Percentiles rank a stretch among this genome's conserved stretches.
These are phyloP conservation scores for Sporisorium exsertum DNA, from an alignment of 1,284 basidiomycete genomes.

Conservation along the genomic window DNA sequence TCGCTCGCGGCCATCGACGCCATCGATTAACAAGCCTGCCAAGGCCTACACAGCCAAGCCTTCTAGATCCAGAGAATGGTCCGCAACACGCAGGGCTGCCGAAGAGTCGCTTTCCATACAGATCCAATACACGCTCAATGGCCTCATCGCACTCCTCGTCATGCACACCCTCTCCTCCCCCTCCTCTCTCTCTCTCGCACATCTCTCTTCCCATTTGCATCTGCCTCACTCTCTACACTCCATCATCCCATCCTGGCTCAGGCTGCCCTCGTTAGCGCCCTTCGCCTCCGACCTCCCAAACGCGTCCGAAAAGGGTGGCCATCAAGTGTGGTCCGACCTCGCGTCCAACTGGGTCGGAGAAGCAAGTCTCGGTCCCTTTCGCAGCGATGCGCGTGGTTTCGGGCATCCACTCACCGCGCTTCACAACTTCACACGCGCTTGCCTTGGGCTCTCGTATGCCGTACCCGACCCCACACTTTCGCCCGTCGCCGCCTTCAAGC, in stretches of 20 bases:
- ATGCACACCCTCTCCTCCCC: slow-evolving; percentile 59
- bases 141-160: slow-evolving; percentile 51
- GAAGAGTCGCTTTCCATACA: slow-evolving; percentile 37
- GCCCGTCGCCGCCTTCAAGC: slow-evolving; percentile 35
- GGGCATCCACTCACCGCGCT: slow-evolving; percentile 61
- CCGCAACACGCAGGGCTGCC: slow-evolving; percentile 42
- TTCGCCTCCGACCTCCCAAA: slow-evolving; percentile 60
- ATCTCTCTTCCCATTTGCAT: slow-evolving; percentile 56
- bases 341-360: slow-evolving; percentile 28
- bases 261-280: slow-evolving; percentile 48
- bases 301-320: slow-evolving; percentile 41
- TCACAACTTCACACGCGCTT: slow-evolving; percentile 58
- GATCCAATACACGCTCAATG: slow-evolving; percentile 53
- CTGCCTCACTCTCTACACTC: slow-evolving; percentile 51
- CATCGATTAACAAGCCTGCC: slow-evolving; percentile 1
- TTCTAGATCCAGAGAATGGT: slow-evolving; percentile 36
- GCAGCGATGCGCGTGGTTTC: slow-evolving; percentile 60
- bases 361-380: slow-evolving; percentile 51
- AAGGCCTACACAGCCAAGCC: slow-evolving; percentile 14
- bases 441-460: slow-evolving; percentile 56
- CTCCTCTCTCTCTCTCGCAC: slow-evolving; percentile 54
- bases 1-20: slow-evolving; percentile 18
- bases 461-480: slow-evolving; percentile 37
- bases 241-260: slow-evolving; percentile 56
- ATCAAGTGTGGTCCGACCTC: slow-evolving; percentile 32